Base-by-base conservation (phyloP, 441 rosid species). In the Manihot esculenta region DNA sequence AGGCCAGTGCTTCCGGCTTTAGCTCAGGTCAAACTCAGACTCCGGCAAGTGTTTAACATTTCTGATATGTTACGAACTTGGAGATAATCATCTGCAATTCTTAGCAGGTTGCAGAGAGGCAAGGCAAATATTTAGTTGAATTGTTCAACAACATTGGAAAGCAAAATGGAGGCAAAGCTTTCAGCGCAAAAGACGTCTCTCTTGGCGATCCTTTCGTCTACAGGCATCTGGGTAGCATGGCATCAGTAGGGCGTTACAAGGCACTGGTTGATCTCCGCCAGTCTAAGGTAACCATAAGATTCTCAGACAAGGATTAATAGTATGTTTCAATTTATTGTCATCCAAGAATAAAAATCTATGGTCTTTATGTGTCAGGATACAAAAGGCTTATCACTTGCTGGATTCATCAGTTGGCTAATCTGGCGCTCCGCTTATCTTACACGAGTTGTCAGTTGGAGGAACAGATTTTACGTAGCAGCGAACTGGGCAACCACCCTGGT, bases 371-470 rank as follows among this genome's bases (percentile, higher is more conserved):
- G 47, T 62, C 74, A 76, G 97, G 89, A 92, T 44, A 86, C 81
- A 18, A 84, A 84, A 59, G 99, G 99, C 18, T 30, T 90, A 77
- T 92, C 98, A 9, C 79, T 81, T 33, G 94, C 92, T 0, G 98
- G 99, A 45, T 90, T 92, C 62, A 41, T 82, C 1, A 94, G 98
- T 84, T 92, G 92, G 89, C 66, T 94, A 62, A 78, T 92, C 21
- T 94, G 99, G 99, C 86, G 93, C 7, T 94, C 97, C 24, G 98
- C 97, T 13, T 90, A 94, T 69, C 88, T 94, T 62, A 92, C 97
- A 12, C 88, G 99, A 6, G 99, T 94, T 21, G 75, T 94, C 4
- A 92, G 98, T 78, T 94, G 94, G 97, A 88, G 99, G 82, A 94
- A 94, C 82, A 78, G 97, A 77, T 81, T 94, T 77, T 92, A 89